Percentiles rank a stretch among this genome's conserved stretches.
Conservation (phyloP, 495 filamentous ascomycete species). For the Daldinia childiae region DNA sequence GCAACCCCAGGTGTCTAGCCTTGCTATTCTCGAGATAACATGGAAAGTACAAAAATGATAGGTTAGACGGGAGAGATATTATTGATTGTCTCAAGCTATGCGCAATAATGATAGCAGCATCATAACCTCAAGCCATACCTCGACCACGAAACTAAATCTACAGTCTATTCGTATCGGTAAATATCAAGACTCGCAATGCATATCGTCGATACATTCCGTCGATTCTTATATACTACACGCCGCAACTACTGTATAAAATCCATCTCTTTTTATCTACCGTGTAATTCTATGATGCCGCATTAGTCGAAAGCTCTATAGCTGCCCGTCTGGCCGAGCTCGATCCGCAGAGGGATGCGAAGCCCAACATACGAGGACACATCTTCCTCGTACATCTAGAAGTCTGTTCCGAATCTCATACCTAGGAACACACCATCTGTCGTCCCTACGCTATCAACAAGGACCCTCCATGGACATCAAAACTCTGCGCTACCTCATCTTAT, state of each 20-base stretch:
- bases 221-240: constrained; percentile 23
- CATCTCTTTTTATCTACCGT: constrained; percentile 35
- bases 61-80: too few species aligned
- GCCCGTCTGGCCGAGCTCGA: constrained; percentile 1
- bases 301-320: constrained; percentile 20
- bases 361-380: not conserved
- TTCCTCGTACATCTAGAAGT: constrained; percentile 17
- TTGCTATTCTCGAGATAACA: constrained; percentile 9
- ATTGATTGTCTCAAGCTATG: too few species aligned
- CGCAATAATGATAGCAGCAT: too few species aligned
- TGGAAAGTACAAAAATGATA: not conserved
- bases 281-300: constrained; percentile 33
- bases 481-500: constrained; percentile 9
- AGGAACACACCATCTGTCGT: constrained; percentile 2
- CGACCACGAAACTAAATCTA: too few species aligned
- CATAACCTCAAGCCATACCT: too few species aligned
- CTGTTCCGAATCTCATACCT: constrained; percentile 21
- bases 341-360: constrained; percentile 3
- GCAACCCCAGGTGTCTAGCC: constrained; percentile 7
- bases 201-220: constrained; percentile 13
- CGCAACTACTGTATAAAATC: constrained; percentile 9
- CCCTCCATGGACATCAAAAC: constrained; percentile 9
- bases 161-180: too few species aligned
- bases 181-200: constrained; percentile 1
- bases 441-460: constrained; percentile 11